These are phyloP conservation scores for Eucalyptus cloeziana DNA, from an alignment of 345 rosid species.

Conservation along the genomic window DNA sequence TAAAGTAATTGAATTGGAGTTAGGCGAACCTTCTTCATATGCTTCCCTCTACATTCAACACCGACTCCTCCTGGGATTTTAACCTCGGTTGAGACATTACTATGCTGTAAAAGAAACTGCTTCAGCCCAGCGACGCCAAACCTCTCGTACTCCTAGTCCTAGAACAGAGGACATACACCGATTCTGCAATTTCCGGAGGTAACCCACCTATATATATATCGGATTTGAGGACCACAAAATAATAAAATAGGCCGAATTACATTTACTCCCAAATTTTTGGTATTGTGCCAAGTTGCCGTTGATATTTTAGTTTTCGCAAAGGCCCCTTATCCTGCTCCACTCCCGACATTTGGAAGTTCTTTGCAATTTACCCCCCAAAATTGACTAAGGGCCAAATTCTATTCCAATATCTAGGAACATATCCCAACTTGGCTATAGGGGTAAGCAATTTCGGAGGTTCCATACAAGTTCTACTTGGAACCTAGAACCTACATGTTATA, in stretches of 20 bases:
- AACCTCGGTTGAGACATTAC: too few relatives aligned
- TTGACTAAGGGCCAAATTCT: neutral
- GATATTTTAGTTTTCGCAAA: neutral
- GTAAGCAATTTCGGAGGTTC: fast-evolving
- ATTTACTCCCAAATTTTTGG: neutral
- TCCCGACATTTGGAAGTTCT: neutral
- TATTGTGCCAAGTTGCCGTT: neutral
- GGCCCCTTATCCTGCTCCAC: neutral
- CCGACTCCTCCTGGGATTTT: too few relatives aligned
- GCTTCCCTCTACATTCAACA: too few relatives aligned
- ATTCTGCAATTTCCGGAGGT: neutral
- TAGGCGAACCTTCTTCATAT: too few relatives aligned
- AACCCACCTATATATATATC: neutral
- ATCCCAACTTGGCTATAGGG: neutral
- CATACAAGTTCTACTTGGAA: fast-evolving
- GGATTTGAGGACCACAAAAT: neutral
- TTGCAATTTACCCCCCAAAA: neutral
- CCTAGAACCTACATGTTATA: too few relatives aligned
- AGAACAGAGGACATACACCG: neutral
- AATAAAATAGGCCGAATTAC: neutral
- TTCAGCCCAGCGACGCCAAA: too few relatives aligned
- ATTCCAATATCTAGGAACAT: neutral
- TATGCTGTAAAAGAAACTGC: too few relatives aligned
- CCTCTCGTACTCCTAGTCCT: too few relatives aligned
- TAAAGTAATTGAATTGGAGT: neutral